Evolutionary conservation across 179 eudicot species (phyloP), one percentile per base, ranked within the genome.

Genomic region (Silene coronaria): DNA sequence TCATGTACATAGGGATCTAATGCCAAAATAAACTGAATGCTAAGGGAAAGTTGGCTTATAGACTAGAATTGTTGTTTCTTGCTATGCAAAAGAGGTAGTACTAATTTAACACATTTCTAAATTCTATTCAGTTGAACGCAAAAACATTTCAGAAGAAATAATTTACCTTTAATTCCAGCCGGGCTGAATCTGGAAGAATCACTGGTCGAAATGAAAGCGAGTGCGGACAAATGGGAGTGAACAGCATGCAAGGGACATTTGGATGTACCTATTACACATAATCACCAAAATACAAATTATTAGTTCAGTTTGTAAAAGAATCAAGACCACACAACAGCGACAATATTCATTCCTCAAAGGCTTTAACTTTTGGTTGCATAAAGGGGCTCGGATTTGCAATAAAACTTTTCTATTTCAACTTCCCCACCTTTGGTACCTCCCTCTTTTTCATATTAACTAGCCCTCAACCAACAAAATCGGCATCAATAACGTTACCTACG

Each of bases 221-320:
- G 81, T 91, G 96, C 42, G 96, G 93, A 75, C 93, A 91, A 73
- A 91, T 91, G 78, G 96, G 96, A 17, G 96, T 91, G 72, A 91
- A 91, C 73, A 95, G 80, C 97, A 95, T 92, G 87, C 99, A 92
- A 5, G 99, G 99, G 85, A 95, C 99, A 84, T 95, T 95, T 74
- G 99, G 99, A 87, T 95, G 99, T 66, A 95, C 99, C 99, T 95
- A 87, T 69, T 86, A 74, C 75, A 48, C 26, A 75, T 67, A 80
- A 28, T 38, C 64, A 80, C 19, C 59, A 58, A 76, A 69, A 71
- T 61, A 82, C 36, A 69, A 32, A 17, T 46, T 13, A 71, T 26
- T 68, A 64, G 23, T 70, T 53, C 58, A 17, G 21, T 53, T 2
- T 3, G 19, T n/a, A 24, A 28, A 71, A 70, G 27, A 8, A 57